Percentiles rank a stretch among this genome's conserved stretches.
Evolutionary conservation across 2,329 filamentous ascomycete genomes (phyloP).

Genomic region (Diaporthe longicolla): DNA sequence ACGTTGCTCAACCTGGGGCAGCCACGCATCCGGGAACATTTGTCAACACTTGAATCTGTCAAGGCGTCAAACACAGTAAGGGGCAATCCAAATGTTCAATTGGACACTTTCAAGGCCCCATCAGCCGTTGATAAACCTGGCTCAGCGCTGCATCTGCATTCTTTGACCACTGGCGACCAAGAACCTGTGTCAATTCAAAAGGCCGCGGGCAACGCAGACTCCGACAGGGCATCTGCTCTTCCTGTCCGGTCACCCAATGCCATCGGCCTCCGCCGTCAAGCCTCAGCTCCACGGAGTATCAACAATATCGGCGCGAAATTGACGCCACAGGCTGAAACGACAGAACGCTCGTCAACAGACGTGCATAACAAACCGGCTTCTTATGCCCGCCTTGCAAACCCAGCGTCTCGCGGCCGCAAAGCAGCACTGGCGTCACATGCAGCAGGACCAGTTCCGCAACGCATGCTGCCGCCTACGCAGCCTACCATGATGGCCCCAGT

Average conservation of each 20-base stretch:
- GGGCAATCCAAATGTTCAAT: not conserved
- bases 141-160: too few species aligned
- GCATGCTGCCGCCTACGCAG: constrained; percentile 54
- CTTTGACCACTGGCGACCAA: not conserved
- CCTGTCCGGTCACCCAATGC: not conserved
- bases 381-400: constrained; percentile 55
- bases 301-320: constrained; percentile 31
- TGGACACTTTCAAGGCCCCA: not conserved
- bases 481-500: constrained; percentile 29
- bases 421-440: constrained; percentile 66
- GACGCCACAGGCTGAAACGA: not conserved
- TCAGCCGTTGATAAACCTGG: too few species aligned
- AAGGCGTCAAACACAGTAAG: not conserved
- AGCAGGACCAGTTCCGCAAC: constrained; percentile 62
- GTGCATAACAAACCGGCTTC: not conserved
- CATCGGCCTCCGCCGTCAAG: constrained; percentile 26
- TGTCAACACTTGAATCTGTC: not conserved
- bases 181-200: too few species aligned
- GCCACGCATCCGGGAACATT: not conserved
- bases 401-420: constrained; percentile 67
- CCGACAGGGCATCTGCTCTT: not conserved
- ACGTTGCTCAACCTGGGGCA: not conserved
- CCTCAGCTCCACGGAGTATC: constrained; percentile 22
- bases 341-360: constrained; percentile 4
- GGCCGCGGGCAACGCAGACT: not conserved